These are phyloP conservation scores for Cryptococcus jaspeensis DNA, from an alignment of 1,284 basidiomycete genomes.

Conservation along the genomic window DNA sequence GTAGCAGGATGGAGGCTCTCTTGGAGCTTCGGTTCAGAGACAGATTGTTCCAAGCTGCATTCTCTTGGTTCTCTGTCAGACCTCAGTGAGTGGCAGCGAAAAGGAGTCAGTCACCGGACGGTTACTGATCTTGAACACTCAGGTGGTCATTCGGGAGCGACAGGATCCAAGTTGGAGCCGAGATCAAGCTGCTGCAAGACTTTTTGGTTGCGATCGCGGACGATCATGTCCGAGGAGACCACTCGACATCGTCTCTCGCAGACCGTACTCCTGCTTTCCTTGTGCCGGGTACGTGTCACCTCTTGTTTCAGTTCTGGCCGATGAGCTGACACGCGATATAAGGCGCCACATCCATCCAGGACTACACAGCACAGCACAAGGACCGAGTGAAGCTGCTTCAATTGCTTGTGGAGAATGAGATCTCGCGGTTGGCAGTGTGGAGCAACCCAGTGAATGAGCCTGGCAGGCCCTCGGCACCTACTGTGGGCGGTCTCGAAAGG, in stretches of 20 bases:
- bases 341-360: conserved; percentile 53
- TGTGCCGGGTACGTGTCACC: conserved; percentile 28
- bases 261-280: conserved; percentile 55
- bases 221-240: conserved; percentile 67
- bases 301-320: background rate
- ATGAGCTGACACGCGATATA: background rate
- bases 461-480: conserved; percentile 54
- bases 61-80: conserved; percentile 87
- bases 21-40: conserved; percentile 78
- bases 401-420: conserved; percentile 86
- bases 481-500: conserved; percentile 50
- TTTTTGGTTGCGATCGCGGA: conserved; percentile 73
- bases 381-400: conserved; percentile 71
- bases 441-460: conserved; percentile 78
- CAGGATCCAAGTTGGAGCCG: conserved; percentile 81
- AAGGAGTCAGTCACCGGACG: background rate
- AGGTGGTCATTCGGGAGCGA: conserved; percentile 96
- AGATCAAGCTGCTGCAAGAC: conserved; percentile 82
- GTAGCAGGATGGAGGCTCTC: conserved; percentile 78
- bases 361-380: conserved; percentile 61
- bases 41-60: conserved; percentile 73
- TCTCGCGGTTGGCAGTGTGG: conserved; percentile 85
- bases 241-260: conserved; percentile 69
- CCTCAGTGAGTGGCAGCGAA: conserved; percentile 65
- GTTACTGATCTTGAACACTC: background rate